These are phyloP conservation scores for Microcyclosporella mali DNA, from an alignment of 2,329 filamentous ascomycete genomes.

Conservation along the genomic window DNA sequence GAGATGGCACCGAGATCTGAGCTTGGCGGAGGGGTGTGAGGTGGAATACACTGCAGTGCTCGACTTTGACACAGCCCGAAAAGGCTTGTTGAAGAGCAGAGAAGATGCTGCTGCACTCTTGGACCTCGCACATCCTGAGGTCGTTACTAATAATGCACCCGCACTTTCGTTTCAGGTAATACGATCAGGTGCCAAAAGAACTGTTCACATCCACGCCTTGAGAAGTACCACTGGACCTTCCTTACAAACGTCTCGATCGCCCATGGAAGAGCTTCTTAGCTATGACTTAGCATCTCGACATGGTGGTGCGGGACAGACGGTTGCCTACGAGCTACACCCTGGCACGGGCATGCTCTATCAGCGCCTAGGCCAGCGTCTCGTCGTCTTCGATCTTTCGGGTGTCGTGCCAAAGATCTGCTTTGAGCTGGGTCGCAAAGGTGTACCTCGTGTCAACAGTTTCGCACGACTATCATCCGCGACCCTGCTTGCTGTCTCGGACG, in stretches of 20 bases:
- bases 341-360: constrained; percentile 59
- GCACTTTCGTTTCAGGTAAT: constrained; percentile 19
- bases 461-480: constrained; percentile 61
- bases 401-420: constrained; percentile 56
- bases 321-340: constrained; percentile 40
- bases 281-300: constrained; percentile 19
- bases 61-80: constrained; percentile 34
- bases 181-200: constrained; percentile 7
- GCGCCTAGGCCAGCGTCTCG: constrained; percentile 49
- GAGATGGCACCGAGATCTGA: constrained; percentile 22
- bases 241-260: constrained; percentile 10
- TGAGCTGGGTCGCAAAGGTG: constrained; percentile 38
- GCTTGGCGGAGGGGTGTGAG: constrained; percentile 11
- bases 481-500: constrained; percentile 54
- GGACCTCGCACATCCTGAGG: constrained; percentile 16
- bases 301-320: constrained; percentile 4
- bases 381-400: constrained; percentile 58
- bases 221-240: constrained; percentile 10
- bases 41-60: constrained; percentile 24
- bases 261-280: constrained; percentile 17
- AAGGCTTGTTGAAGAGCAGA: constrained; percentile 40
- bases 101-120: constrained; percentile 40
- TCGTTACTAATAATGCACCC: not conserved
- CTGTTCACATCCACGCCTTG: constrained; percentile 15
- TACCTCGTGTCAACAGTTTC: constrained; percentile 53